Percentiles rank a stretch among this genome's conserved stretches.
These are phyloP conservation scores for Phytopythium chamaehyphon DNA, from an alignment of 352 stramenopile species.

Conservation along the genomic window DNA sequence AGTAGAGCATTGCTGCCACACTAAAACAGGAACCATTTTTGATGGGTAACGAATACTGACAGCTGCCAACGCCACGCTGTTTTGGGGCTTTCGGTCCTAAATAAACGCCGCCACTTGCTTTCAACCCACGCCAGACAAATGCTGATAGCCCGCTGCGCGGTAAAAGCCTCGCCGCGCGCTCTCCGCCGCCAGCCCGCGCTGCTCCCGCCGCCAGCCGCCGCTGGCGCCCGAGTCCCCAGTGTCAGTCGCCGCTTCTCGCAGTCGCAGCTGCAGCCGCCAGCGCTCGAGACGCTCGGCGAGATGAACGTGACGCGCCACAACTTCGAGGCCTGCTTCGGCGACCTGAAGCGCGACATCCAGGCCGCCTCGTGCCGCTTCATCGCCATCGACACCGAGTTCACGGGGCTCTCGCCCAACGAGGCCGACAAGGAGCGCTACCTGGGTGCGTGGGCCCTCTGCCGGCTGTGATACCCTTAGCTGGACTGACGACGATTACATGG, in stretches of 20 bases:
- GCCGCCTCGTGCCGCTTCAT: conserved; percentile 64
- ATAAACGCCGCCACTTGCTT: no score
- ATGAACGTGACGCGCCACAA: conserved; percentile 87
- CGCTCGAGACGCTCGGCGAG: conserved; percentile 7
- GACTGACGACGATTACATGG: no score
- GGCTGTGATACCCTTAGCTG: no score
- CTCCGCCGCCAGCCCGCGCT: conserved; percentile 10
- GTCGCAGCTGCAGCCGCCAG: conserved; percentile 2
- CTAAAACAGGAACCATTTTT: no score
- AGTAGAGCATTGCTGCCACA: no score
- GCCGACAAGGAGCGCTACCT: conserved; percentile 58
- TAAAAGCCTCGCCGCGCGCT: not conserved
- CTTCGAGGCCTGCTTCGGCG: conserved; percentile 52
- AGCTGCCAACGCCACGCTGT: no score
- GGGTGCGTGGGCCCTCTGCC: conserved; percentile 19
- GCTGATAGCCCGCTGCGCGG: no score
- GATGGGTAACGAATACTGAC: no score
- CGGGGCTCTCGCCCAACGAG: conserved; percentile 66
- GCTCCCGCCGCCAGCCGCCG: not conserved
- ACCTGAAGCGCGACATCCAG: conserved; percentile 58
- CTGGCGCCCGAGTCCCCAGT: no score
- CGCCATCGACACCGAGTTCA: conserved; percentile 85
- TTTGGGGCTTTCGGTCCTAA: no score
- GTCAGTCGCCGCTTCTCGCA: conserved; percentile 1
- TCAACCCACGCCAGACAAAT: no score